Percentiles rank a stretch among this genome's conserved stretches.
phyloP scores from a whole-genome alignment of 306 rosid genomes.

The Cucumis cinereus region DNA sequence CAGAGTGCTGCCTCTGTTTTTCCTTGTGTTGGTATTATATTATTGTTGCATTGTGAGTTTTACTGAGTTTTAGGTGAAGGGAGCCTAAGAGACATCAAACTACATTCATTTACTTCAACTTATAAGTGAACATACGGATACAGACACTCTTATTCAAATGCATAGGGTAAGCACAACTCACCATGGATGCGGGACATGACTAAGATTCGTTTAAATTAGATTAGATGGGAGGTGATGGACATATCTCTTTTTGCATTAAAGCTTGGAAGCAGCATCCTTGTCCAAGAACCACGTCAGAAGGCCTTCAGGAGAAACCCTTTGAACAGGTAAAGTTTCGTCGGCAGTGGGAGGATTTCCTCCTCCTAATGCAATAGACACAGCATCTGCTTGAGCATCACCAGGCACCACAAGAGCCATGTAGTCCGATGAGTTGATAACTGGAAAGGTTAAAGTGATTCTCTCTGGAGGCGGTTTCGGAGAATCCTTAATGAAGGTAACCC shows the following conservation, averaged over 20 bases:
- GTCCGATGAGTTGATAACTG: conserved; percentile 70
- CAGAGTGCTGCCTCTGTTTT: no score
- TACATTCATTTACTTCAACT: not conserved
- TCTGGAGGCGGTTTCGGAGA: conserved; percentile 90
- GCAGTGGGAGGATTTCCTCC: conserved; percentile 14
- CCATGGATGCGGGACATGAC: not conserved
- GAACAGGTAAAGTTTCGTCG: conserved; percentile 48
- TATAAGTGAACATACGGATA: not conserved
- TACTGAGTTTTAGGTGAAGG: no score
- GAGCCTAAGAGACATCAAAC: not conserved
- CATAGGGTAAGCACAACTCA: not conserved
- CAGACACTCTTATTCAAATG: not conserved
- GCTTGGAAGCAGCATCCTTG: conserved; percentile 67
- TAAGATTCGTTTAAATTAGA: not conserved
- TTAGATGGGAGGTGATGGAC: not conserved
- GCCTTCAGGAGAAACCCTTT: conserved; percentile 55
- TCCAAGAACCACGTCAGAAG: conserved; percentile 79
- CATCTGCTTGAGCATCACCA: conserved; percentile 51
- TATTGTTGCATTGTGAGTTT: no score
- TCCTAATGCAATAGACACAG: conserved; percentile 44
- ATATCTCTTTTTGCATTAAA: conserved; percentile 23
- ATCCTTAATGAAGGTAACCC: conserved; percentile 72
- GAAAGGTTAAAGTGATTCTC: conserved; percentile 78
- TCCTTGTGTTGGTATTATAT: no score
- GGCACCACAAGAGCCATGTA: conserved; percentile 56